Evolutionary conservation across 352 stramenopile species (phyloP), one percentile per base, ranked within the genome.

Genomic region (Globisporangium paddicum): DNA sequence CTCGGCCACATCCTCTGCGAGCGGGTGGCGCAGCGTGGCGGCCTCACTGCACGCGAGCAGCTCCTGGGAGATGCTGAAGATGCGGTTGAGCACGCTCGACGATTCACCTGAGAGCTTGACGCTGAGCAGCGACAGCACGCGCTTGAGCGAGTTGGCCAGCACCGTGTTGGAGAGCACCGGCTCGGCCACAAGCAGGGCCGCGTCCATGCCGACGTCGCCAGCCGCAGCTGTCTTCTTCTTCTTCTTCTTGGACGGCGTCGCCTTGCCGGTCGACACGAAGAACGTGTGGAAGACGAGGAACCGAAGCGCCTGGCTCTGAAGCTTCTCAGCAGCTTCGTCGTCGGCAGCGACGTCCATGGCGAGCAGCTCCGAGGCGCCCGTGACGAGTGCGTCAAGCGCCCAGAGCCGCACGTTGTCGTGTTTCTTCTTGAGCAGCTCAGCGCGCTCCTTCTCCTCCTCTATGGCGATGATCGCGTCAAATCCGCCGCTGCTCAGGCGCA

Each of bases 381-480:
- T 51, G 40, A 82, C 66, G 45, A 94, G 75, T 9, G 72, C 67
- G 54, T 94, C 85, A 8, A 94, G 42, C 21, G 85, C 77, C 85
- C 85, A 94, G 38, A 90, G 66, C 14, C 85, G 82, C 47, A 83
- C 82, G 19, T 75, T 82, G 61, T 86, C 72, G 40, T 76, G 71
- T 35, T 80, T 79, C 48, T 82, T 80, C 58, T 67, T 66, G 18
- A 80, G 28, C 35, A 66, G 52, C 53, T 85, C 77, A 18, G 77
- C 69, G n/a, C 79, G 85, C 57, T 94, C 85, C 42, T 82, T 86
- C 54, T 87, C 80, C 54, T 94, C 85, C 42, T 94, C 85, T 4
- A 92, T 71, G 18, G 79, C 79, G 25, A 94, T 60, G 55, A 94
- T 76, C 21, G 77, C 75, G 58, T 88, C 67, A 47, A 89, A 89